These are phyloP conservation scores for Pichia sp. DNA, from an alignment of 1,139 yeast genomes.

Conservation along the genomic window DNA sequence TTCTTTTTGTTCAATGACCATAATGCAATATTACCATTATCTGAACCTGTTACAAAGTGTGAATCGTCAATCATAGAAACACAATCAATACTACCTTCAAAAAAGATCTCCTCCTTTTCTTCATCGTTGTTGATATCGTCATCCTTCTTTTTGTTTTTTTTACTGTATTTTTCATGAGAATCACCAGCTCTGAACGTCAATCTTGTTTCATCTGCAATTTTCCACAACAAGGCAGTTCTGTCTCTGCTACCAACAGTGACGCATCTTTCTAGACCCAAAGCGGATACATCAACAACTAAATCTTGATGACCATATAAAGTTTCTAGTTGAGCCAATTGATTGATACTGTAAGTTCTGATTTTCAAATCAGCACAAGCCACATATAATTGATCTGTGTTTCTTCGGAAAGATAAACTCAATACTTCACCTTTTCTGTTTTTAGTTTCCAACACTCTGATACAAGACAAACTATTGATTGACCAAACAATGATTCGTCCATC, in stretches of 20 bases:
- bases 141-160: constrained; percentile 24
- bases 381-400: constrained; percentile 75
- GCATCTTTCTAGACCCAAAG: constrained; percentile 81
- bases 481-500: constrained; percentile 78
- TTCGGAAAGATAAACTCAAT: constrained; percentile 66
- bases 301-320: constrained; percentile 95
- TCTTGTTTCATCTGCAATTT: constrained; percentile 89
- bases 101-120: constrained; percentile 28
- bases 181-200: constrained; percentile 93
- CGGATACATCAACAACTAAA: constrained; percentile 68
- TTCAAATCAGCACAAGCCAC: constrained; percentile 92
- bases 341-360: constrained; percentile 78
- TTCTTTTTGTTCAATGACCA: constrained; percentile 92
- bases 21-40: constrained; percentile 78
- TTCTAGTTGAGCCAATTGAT: constrained; percentile 84
- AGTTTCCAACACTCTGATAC: constrained; percentile 70
- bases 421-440: constrained; percentile 63
- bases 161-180: constrained; percentile 31
- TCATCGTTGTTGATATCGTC: background rate
- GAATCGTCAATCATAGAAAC: constrained; percentile 89
- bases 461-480: constrained; percentile 71
- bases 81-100: constrained; percentile 88
- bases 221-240: constrained; percentile 94
- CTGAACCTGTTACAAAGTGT: constrained; percentile 90
- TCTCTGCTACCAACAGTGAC: constrained; percentile 94